These are phyloP conservation scores for Penicillium cosmopolitanum DNA, from an alignment of 495 filamentous ascomycete species.

Conservation along the genomic window DNA sequence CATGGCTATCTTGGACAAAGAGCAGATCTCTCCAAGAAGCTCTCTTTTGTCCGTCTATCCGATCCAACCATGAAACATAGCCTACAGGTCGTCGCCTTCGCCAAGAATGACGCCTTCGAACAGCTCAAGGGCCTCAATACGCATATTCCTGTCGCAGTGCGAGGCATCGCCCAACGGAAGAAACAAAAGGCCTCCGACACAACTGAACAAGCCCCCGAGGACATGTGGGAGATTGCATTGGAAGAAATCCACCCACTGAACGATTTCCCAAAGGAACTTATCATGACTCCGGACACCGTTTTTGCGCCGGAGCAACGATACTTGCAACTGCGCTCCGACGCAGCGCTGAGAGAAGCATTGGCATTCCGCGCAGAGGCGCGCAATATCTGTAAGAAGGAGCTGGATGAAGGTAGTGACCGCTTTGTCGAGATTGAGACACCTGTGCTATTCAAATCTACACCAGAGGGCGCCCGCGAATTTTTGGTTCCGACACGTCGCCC, in stretches of 20 bases:
- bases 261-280: slow-evolving; percentile 73
- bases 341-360: slow-evolving; percentile 63
- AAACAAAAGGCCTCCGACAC: slow-evolving; percentile 35
- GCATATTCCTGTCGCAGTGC: slow-evolving; percentile 57
- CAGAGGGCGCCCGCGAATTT: slow-evolving; percentile 94
- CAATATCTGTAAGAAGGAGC: slow-evolving; percentile 52
- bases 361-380: slow-evolving; percentile 58
- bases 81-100: slow-evolving; percentile 59
- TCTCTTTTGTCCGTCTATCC: slow-evolving; percentile 70
- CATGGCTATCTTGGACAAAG: slow-evolving; percentile 73
- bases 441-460: slow-evolving; percentile 94
- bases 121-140: slow-evolving; percentile 50
- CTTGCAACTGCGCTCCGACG: slow-evolving; percentile 78
- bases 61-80: slow-evolving; percentile 50
- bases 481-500: slow-evolving; percentile 82
- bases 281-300: slow-evolving; percentile 68
- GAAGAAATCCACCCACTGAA: slow-evolving; percentile 71
- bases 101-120: slow-evolving; percentile 44
- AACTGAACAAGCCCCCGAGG: slow-evolving; percentile 26
- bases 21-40: slow-evolving; percentile 63
- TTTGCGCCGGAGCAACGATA: slow-evolving; percentile 78
- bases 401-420: slow-evolving; percentile 43
- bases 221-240: slow-evolving; percentile 63
- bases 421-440: slow-evolving; percentile 92
- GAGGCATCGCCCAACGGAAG: slow-evolving; percentile 52